Evolutionary conservation across 139 green algal species (phyloP).

Genomic region (Chlamydomonas sphaeroides): DNA sequence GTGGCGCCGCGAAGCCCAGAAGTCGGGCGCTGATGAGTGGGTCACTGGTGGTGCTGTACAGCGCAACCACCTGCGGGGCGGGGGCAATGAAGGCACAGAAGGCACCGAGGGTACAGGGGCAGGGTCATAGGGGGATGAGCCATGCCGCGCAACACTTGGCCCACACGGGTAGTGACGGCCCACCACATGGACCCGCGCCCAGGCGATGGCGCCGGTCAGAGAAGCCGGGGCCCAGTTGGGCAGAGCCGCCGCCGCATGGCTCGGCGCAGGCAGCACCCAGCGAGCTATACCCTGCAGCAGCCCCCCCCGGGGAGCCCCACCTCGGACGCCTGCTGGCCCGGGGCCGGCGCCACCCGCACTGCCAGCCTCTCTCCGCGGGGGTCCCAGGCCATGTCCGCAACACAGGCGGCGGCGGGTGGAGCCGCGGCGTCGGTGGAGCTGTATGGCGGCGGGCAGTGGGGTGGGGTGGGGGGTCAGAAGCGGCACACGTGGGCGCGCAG

Average conservation of each 20-base stretch:
- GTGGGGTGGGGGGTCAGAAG: too few relatives aligned
- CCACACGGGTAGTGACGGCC: too few relatives aligned
- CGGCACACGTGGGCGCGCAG: neutral
- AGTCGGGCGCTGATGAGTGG: conserved; percentile 52
- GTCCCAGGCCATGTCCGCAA: conserved; percentile 56
- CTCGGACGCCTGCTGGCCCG: neutral
- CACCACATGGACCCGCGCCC: too few relatives aligned
- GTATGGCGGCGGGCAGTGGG: too few relatives aligned
- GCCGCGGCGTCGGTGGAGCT: neutral
- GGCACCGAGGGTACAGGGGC: too few relatives aligned
- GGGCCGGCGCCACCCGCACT: conserved; percentile 32
- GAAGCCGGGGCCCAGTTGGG: too few relatives aligned
- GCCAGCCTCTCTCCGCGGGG: conserved; percentile 40
- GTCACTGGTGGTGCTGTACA: conserved; percentile 50
- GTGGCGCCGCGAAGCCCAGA: conserved; percentile 51
- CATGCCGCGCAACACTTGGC: too few relatives aligned
- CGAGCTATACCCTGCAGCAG: too few relatives aligned
- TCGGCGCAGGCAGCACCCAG: too few relatives aligned
- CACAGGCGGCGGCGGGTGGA: neutral
- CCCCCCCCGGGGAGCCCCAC: neutral
- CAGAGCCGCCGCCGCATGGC: too few relatives aligned
- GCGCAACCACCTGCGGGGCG: conserved; percentile 1
- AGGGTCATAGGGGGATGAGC: too few relatives aligned
- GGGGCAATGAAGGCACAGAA: neutral
- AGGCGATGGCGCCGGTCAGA: too few relatives aligned